Evolutionary conservation across 2,329 filamentous ascomycete species (phyloP), one percentile per base, ranked within the genome.

Genomic region (Neopestalotiopsis sp.): DNA sequence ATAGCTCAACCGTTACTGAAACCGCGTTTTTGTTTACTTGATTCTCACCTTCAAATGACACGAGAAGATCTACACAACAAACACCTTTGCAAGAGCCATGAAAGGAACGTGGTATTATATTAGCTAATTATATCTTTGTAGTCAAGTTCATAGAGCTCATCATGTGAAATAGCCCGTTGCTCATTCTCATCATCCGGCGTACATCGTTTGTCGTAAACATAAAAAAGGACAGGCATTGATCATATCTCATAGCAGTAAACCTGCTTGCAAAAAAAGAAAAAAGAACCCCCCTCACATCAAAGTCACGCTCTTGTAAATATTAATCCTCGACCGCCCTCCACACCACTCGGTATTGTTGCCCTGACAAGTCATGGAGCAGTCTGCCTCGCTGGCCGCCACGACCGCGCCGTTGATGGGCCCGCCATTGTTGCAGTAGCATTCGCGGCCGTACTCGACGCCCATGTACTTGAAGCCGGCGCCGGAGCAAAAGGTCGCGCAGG

Each of bases 351-450:
- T 73, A 10, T 61, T 10, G 30, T 73, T 66, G 1, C 69, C 69
- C 24, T 67, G 67, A 45, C 71, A 73, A 9, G 67, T 67, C 70
- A 71, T 73, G 53, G 61, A 64, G 32, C 70, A 72, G 17, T 72
- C 71, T 9, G 38, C 53, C 68, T 72, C 71, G 34, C 34, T 38
- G n/a, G n/a, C 30, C 9, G 70, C 67, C 38, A 67, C 61, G 14
- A 53, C 58, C 2, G 71, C 70, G 5, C 70, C 71, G 24, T 71
- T 72, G 14, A 70, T 49, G 4, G 62, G 68, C 0, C 71, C 71
- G 5, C 71, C 70, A n/a, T 73, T 72, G 20, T 72, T 72, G 62
- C 73, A 74, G 57, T 73, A 74, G 58, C 73, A 74, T 57, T 74
- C 73, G 12, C 70, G 69, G 7, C 61, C 66, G 28, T 71, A 74